Evolutionary conservation across 139 green algal genomes (phyloP).

Genomic region (Pleodorina starrii): DNA sequence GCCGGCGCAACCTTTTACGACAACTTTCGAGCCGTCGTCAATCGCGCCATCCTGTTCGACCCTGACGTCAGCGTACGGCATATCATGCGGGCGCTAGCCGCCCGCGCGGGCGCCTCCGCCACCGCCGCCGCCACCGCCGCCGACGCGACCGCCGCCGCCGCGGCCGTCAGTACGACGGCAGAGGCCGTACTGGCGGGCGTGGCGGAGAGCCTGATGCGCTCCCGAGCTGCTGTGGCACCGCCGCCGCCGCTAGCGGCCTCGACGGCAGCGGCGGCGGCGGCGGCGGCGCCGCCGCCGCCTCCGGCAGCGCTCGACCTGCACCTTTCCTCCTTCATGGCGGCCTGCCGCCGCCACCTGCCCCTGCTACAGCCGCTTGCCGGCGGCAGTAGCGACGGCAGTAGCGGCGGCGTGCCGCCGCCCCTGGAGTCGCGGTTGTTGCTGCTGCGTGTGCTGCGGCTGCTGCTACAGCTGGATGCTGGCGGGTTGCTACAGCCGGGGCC

Average conservation of each 20-base stretch:
- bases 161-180: conserved; percentile 1
- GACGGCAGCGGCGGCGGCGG: neutral
- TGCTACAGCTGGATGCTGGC: conserved; percentile 27
- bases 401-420: too few relatives aligned
- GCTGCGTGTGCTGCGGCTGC: conserved; percentile 36
- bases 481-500: conserved; percentile 19
- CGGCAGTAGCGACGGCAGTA: neutral
- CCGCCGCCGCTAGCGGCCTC: neutral
- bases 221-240: neutral
- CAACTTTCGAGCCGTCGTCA: conserved; percentile 3
- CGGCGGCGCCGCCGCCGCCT: neutral
- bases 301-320: conserved; percentile 28
- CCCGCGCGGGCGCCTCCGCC: neutral
- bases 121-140: neutral
- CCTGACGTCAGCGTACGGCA: conserved; percentile 5
- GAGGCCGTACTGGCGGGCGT: conserved; percentile 28
- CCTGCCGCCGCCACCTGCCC: conserved; percentile 17
- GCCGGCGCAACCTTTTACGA: conserved; percentile 11
- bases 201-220: conserved; percentile 28
- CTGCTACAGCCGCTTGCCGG: conserved; percentile 15
- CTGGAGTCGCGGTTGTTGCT: conserved; percentile 7
- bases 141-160: neutral
- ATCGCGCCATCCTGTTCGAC: conserved; percentile 42
- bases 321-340: conserved; percentile 26
- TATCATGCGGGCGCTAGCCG: conserved; percentile 7